Conservation (phyloP, 106 monocot genomes). For the Apostasia ramifera region DNA sequence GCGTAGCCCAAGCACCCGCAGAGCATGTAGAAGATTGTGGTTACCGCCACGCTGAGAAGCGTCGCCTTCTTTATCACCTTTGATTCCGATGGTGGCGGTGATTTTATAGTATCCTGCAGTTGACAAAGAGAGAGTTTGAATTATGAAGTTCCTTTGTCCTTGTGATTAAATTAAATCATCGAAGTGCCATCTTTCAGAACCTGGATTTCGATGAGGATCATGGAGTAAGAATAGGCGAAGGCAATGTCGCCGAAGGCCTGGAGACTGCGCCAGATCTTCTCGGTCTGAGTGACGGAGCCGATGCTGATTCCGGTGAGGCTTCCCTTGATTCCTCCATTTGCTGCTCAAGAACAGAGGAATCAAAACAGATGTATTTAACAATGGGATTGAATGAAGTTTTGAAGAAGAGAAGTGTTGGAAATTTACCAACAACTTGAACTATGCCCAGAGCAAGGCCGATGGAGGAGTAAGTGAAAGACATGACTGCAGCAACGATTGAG, state of each 20-base stretch:
- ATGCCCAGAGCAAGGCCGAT: slow-evolving; percentile 49
- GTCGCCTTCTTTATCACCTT: slow-evolving; percentile 70
- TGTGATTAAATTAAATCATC: neutral
- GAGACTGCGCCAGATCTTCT: slow-evolving; percentile 58
- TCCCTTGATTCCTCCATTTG: slow-evolving; percentile 31
- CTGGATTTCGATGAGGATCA: slow-evolving; percentile 72
- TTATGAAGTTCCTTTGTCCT: neutral
- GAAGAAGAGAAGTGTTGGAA: neutral
- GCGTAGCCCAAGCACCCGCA: slow-evolving; percentile 62
- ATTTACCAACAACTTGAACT: slow-evolving; percentile 22
- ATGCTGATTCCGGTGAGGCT: slow-evolving; percentile 53
- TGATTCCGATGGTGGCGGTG: slow-evolving; percentile 54
- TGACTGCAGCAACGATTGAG: slow-evolving; percentile 58
- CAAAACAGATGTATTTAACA: neutral
- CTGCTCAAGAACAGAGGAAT: slow-evolving; percentile 11
- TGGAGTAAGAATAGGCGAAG: slow-evolving; percentile 69
- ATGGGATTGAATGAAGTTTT: neutral
- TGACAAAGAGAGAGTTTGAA: neutral
- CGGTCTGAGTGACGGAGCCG: slow-evolving; percentile 26
- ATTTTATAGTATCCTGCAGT: slow-evolving; percentile 46
- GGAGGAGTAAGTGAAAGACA: slow-evolving; percentile 72
- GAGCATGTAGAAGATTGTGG: slow-evolving; percentile 52
- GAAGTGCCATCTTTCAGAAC: slow-evolving; percentile 3
- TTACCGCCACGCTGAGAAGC: slow-evolving; percentile 40
- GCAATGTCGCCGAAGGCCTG: slow-evolving; percentile 66